Evolutionary conservation across 2,329 filamentous ascomycete genomes (phyloP).

Genomic region (Helminthosporium solani): DNA sequence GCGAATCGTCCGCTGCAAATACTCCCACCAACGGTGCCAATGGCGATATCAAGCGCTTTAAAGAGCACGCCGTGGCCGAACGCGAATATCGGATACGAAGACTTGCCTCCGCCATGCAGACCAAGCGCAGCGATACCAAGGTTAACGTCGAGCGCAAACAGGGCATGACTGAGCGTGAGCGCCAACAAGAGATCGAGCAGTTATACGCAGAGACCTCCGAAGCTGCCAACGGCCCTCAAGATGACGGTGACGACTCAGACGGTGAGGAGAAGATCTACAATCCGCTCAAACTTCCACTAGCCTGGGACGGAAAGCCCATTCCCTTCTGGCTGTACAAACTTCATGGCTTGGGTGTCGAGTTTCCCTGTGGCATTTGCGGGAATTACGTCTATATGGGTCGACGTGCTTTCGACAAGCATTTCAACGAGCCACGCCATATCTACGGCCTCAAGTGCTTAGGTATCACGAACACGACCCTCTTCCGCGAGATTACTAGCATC

Average conservation of each 20-base stretch:
- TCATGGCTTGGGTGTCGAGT: constrained; percentile 91
- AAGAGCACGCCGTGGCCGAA: constrained; percentile 87
- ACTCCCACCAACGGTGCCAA: constrained; percentile 21
- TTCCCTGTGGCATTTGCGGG: constrained; percentile 93
- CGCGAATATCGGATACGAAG: constrained; percentile 81
- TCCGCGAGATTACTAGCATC: constrained; percentile 91
- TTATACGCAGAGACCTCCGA: constrained; percentile 66
- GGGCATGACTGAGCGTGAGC: constrained; percentile 95
- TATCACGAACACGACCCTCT: constrained; percentile 86
- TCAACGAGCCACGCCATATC: constrained; percentile 89
- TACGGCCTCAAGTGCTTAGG: constrained; percentile 93
- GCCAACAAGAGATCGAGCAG: constrained; percentile 89
- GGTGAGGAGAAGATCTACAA: constrained; percentile 89
- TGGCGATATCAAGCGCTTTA: constrained; percentile 51
- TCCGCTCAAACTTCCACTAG: constrained; percentile 89
- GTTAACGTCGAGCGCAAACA: constrained; percentile 95
- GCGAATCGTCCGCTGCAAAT: constrained; percentile 30
- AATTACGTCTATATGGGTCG: constrained; percentile 99
- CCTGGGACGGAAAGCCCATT: constrained; percentile 98
- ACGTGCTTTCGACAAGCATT: constrained; percentile 96
- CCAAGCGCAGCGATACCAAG: constrained; percentile 82
- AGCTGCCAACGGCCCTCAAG: constrained; percentile 53
- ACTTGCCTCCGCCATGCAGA: constrained; percentile 78
- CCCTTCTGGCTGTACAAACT: constrained; percentile 99
- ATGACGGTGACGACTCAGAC: constrained; percentile 66